Evolutionary conservation across 257 asterid species (phyloP), one percentile per base, ranked within the genome.

Genomic region (Knoxia roxburghii): DNA sequence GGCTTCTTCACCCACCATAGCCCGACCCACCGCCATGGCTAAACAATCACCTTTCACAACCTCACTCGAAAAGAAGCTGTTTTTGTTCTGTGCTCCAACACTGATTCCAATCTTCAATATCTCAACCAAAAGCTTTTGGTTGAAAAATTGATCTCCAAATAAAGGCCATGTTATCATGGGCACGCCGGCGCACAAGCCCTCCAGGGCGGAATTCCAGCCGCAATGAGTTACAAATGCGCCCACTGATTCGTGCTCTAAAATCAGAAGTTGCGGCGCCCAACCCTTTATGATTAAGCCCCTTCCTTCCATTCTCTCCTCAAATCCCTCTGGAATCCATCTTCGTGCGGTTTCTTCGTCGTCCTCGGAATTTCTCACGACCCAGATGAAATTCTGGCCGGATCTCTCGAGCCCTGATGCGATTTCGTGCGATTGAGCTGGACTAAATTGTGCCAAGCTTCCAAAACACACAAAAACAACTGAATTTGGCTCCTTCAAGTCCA

Each of bases 181-280:
- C 65, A 82, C 65, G 3, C 86, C 88, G 0, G 77, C 73, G 8
- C 74, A 81, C 14, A 85, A 58, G 1, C 82, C 86, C 68, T 85
- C 88, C 0, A 84, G 37, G 0, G 59, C 72, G 4, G 87, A 84
- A 60, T 84, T 84, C 90, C 90, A 84, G 24, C 91, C 91, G 12
- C 91, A 83, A 12, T 83, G 91, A 0, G 86, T 85, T 9, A 85
- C 72, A 23, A 83, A 85, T 5, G 76, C 81, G 6, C 85, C 91
- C 0, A 73, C 39, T 0, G 84, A 37, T 50, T 61, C 50, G 15
- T 85, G 83, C 1, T 71, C 77, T 18, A 85, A 78, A 65, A 85
- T 85, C 78, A 81, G 5, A n/a, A 71, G 45, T 43, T 85, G 96
- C 2, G 94, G 96, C 0, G 91, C 95, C 96, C 94, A 86, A 5